Percentiles rank a stretch among this genome's conserved stretches.
These are phyloP conservation scores for Ophiostoma quercus DNA, from an alignment of 2,329 filamentous ascomycete species.

Conservation along the genomic window DNA sequence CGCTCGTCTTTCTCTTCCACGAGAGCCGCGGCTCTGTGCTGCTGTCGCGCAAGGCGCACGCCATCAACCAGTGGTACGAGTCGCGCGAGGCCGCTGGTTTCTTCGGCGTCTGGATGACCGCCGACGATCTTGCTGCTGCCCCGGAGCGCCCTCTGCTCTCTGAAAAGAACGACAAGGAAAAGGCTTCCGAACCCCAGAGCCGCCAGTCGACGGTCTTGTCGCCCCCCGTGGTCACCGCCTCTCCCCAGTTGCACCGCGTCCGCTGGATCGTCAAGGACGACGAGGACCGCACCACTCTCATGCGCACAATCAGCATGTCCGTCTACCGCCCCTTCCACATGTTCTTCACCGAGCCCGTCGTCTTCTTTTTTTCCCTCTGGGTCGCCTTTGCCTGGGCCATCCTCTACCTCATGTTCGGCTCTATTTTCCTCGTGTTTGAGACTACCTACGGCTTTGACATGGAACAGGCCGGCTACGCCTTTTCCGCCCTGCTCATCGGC, in stretches of 20 bases:
- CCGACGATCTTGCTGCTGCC: background rate
- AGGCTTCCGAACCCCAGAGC: background rate
- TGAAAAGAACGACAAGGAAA: background rate
- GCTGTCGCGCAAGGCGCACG: conserved; percentile 66
- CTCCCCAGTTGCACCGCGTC: conserved; percentile 48
- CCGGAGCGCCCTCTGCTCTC: conserved; percentile 22
- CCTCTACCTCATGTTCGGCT: conserved; percentile 77
- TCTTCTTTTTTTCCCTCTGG: conserved; percentile 87
- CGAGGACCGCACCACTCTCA: conserved; percentile 64
- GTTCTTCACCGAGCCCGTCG: conserved; percentile 68
- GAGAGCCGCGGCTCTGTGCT: conserved; percentile 81
- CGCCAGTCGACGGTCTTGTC: background rate
- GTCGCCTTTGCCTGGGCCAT: conserved; percentile 85
- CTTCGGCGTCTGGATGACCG: conserved; percentile 43
- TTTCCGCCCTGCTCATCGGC: conserved; percentile 65
- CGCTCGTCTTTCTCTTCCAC: conserved; percentile 65
- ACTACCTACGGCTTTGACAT: conserved; percentile 62
- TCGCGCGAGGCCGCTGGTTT: conserved; percentile 60
- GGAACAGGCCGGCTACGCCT: conserved; percentile 65
- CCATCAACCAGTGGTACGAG: conserved; percentile 75
- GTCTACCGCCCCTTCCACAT: conserved; percentile 73
- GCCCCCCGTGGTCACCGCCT: conserved; percentile 9
- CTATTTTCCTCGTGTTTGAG: conserved; percentile 71
- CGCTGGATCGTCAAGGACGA: conserved; percentile 77
- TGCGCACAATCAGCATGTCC: conserved; percentile 66